Evolutionary conservation across 352 stramenopile genomes (phyloP), one percentile per base, ranked within the genome.

Genomic region (Phytopythium chamaehyphon): DNA sequence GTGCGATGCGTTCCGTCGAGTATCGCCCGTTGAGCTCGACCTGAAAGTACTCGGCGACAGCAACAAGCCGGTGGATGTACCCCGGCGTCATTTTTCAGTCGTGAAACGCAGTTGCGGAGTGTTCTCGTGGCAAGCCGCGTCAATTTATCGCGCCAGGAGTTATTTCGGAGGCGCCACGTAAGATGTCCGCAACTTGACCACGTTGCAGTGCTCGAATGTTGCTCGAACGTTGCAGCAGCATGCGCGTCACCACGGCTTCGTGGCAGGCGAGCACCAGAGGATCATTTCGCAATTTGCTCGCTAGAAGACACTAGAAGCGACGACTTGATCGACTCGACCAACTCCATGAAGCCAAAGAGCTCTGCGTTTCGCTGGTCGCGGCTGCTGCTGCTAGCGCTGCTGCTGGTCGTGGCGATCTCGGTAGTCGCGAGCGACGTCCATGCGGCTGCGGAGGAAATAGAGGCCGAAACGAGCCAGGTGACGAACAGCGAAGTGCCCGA

Each of bases 401-500:
- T 43, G 19, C 37, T 51, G 18, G 9, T 64, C 33, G 16, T 61
- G 23, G 39, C 40, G 46, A 28, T 59, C 7, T 26, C 51, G 11
- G 22, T 64, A 6, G 23, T 38, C 15, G 23, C 16, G 1, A 19
- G 31, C 6, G 51, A 38, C 3, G 51, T 43, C 0, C 49, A 61
- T 37, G 21, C 56, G 18, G 54, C 44, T 18, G 39, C 55, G 45
- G 47, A 51, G n/a, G 18, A 47, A 31, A 23, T 48, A 21, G 37
- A 33, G 12, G 24, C 26, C 1, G 8, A 18, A 10, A 45, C 38
- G n/a, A 46, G 16, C 31, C 39, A 23, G 0, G 19, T 3, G 6
- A 12, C 21, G 19, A 39, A 0, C 9, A 12, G 19, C 22, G 35
- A 54, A 47, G 57, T 76, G 39, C 61, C 66, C 11, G 62, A 82